These are phyloP conservation scores for Macroventuria anomochaeta DNA, from an alignment of 2,329 filamentous ascomycete species.

Conservation along the genomic window DNA sequence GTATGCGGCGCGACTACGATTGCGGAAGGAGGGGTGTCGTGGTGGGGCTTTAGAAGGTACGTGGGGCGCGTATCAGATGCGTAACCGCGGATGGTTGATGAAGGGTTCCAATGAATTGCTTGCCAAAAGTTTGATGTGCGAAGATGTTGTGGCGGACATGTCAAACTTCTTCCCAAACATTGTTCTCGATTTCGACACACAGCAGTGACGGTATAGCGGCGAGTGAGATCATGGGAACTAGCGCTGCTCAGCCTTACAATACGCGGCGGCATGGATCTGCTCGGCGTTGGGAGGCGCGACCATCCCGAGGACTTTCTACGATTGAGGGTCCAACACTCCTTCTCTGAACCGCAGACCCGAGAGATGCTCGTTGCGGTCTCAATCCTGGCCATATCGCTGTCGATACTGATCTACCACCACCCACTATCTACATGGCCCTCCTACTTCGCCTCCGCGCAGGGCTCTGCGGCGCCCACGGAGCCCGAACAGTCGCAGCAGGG, in stretches of 20 bases:
- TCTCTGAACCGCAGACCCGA: constrained; percentile 21
- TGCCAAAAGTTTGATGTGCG: too few relatives aligned
- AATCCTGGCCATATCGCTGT: constrained; percentile 46
- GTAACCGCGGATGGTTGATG: neutral
- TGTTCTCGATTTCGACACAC: neutral
- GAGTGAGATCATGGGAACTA: constrained; percentile 12
- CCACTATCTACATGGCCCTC: constrained; percentile 47
- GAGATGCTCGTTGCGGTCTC: constrained; percentile 50
- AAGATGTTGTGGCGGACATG: neutral
- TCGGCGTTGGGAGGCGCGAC: constrained; percentile 5
- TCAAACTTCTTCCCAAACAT: too few relatives aligned
- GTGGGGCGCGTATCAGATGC: constrained; percentile 16
- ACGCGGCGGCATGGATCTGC: constrained; percentile 12
- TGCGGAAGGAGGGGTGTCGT: constrained; percentile 39
- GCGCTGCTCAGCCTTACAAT: constrained; percentile 14
- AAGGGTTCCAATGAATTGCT: neutral
- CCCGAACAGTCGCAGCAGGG: constrained; percentile 27
- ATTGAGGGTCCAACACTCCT: constrained; percentile 21
- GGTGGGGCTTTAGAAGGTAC: constrained; percentile 18
- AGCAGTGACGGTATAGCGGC: constrained; percentile 13
- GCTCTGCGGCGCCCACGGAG: constrained; percentile 18
- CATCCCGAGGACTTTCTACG: constrained; percentile 11
- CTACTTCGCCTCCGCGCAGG: constrained; percentile 23
- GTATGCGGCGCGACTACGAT: constrained; percentile 14
- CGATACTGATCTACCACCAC: constrained; percentile 46